Evolutionary conservation across 768 basidiomycete genomes (phyloP), one percentile per base, ranked within the genome.

Genomic region (Lentinus tigrinus): DNA sequence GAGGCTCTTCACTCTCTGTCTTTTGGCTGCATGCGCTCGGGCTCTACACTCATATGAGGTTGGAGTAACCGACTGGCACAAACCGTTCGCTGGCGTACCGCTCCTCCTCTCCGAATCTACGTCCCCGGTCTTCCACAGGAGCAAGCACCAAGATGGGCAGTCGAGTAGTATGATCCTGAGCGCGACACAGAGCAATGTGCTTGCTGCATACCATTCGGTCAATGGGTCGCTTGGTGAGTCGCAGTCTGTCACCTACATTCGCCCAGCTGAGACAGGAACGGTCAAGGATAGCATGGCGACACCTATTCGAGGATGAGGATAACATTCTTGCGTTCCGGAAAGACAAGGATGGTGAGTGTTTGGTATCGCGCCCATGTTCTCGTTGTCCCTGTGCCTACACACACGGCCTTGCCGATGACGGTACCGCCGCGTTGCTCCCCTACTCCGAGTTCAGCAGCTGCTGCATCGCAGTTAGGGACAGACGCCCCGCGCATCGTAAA

Each of bases 21-120:
- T 52, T 16, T 23, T 57, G 36, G 53, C 54, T 8, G 37, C 34
- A 47, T 58, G 57, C 61, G 57, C 61, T 6, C 51, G 38, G 13
- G 63, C 65, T 9, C 49, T 65, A 10, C 86, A 90, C 58, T 81
- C 89, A 66, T 81, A 87, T 23, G 89, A 93, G 56, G 89, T 84
- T 54, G 91, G 91, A 43, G 74, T 89, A 43, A 80, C 95, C 44
- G 94, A 96, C 76, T 98, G 95, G 95, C 82, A 97, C 72, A 89
- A 85, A 64, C 72, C 78, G 14, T 80, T 89, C 27, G 75, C 93
- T 54, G 95, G 95, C 16, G 80, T 88, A 4, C 91, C 93, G 0
- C 76, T 87, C 3, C 71, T 79, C 34, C 73, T 77, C 9, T 77
- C 83, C 2, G 68, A 64, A 0, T 66, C 77, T 17, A 82, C 81